A percentile compares a stretch with the other conserved stretches of the same genome.
Evolutionary conservation across 768 basidiomycete species (phyloP).

Genomic region (Pisolithus microcarpus): DNA sequence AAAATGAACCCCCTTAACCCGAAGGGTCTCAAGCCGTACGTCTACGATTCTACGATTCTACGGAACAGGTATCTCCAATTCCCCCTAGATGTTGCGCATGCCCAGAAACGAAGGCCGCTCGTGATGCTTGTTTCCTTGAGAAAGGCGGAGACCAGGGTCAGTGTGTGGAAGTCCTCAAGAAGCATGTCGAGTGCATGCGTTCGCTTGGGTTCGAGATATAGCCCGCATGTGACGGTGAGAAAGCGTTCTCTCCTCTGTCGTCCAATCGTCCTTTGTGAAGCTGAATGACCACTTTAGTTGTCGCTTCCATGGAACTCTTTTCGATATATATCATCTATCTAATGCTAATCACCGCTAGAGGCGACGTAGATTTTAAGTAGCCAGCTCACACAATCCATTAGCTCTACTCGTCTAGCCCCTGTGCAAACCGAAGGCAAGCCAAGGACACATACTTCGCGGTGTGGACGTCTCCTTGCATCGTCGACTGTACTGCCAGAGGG

Average conservation of each 20-base stretch:
- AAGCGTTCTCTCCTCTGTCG: not conserved
- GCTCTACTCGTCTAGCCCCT: too few relatives aligned
- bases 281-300: not conserved
- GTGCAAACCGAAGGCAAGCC: too few relatives aligned
- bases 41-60: slow-evolving; percentile 3
- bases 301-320: too few relatives aligned
- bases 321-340: not conserved
- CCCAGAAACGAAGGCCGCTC: slow-evolving; percentile 83
- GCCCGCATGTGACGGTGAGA: not conserved
- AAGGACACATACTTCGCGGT: too few relatives aligned
- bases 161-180: slow-evolving; percentile 73
- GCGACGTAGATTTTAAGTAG: not conserved
- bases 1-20: slow-evolving; percentile 88
- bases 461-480: too few relatives aligned
- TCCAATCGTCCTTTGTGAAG: not conserved
- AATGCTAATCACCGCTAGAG: not conserved
- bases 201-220: slow-evolving; percentile 82
- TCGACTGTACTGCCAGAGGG: too few relatives aligned
- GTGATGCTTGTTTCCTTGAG: slow-evolving; percentile 91
- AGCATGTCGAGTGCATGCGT: slow-evolving; percentile 88
- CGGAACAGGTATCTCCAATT: not conserved
- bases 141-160: slow-evolving; percentile 59
- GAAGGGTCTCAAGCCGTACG: slow-evolving; percentile 90
- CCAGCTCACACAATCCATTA: not conserved
- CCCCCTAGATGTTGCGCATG: slow-evolving; percentile 85